Base-by-base conservation (phyloP, 345 rosid species). In the Eutrema heterophyllum region DNA sequence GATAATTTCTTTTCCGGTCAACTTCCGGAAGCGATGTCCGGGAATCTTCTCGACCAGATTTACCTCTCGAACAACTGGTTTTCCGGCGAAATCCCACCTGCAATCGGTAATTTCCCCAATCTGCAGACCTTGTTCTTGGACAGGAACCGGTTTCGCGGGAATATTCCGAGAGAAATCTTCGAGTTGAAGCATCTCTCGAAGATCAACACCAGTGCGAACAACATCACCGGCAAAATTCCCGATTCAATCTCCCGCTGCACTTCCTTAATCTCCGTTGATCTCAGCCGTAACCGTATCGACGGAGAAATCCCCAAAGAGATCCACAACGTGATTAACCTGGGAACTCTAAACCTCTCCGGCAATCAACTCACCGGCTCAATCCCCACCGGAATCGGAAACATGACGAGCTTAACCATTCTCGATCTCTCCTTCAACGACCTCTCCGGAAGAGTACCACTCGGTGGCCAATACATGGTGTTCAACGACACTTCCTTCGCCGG, bases 391-490 rank as follows among this genome's bases (percentile, higher is more conserved):
- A 86, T 94, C 27, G 76, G 85, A 9, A 68, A 40, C 78, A 94
- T 91, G 95, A 81, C 79, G 2, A 88, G 97, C 15, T 91, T 94
- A 52, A 88, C 96, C 2, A 82, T 82, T 14, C 93, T 94, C 4
- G 96, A 94, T 71, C 84, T 94, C 73, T 85, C 97, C 9, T 72
- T 72, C 78, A 91, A 94, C 75, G 82, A 89, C 46, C 82, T 94
- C 60, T 14, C 71, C 0, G 96, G 98, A 2, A 75, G 69, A 65
- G 68, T 94, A 35, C 98, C 98, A 3, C 27, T 46, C 0, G 97
- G 84, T 0, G 98, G 97, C 7, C 96, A 94, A 72, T 91, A 89
- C 54, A 50, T 82, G 9, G 97, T 81, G 51, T 94, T 94, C 81
- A 85, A 86, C 60, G 90, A 78, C 40, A 85, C 83, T 51, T 81